Conservation (phyloP, 192 early-diverging fungal genomes). For the Backusella sp. region DNA sequence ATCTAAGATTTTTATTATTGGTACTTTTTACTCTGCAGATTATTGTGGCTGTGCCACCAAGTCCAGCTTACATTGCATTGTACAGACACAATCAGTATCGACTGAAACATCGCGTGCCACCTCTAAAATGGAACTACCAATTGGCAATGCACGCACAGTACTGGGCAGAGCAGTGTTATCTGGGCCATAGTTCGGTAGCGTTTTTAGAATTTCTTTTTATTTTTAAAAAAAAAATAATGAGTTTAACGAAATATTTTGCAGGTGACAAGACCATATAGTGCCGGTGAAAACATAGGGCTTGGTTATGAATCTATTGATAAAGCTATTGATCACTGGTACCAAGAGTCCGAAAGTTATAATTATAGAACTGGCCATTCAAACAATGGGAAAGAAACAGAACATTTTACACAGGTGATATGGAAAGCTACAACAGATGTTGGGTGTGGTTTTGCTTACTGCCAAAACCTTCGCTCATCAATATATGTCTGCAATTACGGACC, state of each 20-base stretch:
- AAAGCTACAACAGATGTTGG: not conserved
- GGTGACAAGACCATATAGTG: not conserved
- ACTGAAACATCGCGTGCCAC: not conserved
- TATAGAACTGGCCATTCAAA: not conserved
- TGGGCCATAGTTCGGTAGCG: not conserved
- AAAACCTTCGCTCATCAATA: conserved; percentile 3
- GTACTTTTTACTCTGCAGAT: not conserved
- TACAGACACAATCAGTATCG: conserved; percentile 1
- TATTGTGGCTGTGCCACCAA: not conserved
- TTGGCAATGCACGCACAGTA: not conserved
- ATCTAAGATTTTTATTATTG: not conserved
- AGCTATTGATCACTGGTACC: conserved; percentile 1
- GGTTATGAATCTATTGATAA: not conserved
- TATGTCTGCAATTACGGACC: conserved; percentile 7
- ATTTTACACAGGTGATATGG: not conserved
- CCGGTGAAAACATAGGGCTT: not conserved
- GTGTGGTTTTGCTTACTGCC: not conserved
- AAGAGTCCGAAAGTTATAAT: not conserved
- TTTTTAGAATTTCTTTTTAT: not conserved
- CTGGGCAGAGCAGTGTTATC: not conserved
- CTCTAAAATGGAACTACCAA: conserved; percentile 1
- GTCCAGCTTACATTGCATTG: not conserved
- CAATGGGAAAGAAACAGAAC: not conserved
- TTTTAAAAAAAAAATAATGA: not conserved
- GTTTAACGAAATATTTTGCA: not conserved